Evolutionary conservation across 495 filamentous ascomycete genomes (phyloP).

Genomic region (Aspergillus incahuasiensis): DNA sequence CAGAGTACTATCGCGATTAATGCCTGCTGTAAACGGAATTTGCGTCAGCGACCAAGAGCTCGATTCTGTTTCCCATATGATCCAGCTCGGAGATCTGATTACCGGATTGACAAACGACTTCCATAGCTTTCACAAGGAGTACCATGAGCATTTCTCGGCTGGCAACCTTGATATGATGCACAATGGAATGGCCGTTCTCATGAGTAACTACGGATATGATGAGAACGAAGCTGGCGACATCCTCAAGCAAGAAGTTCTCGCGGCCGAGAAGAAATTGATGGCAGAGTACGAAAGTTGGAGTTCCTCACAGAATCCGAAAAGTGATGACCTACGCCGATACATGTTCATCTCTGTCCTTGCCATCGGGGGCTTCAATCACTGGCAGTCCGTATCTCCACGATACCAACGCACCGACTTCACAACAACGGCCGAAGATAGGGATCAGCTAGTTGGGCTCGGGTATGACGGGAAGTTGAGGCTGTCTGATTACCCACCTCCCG

Average conservation of each 20-base stretch:
- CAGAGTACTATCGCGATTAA: background rate
- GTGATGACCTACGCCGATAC: background rate
- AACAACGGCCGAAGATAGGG: background rate
- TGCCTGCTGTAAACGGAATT: background rate
- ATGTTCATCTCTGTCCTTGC: background rate
- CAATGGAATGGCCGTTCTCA: constrained; percentile 2
- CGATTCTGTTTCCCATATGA: background rate
- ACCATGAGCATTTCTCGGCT: background rate
- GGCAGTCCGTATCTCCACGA: background rate
- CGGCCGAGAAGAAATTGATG: background rate
- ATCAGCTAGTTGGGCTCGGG: background rate
- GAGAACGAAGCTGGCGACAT: background rate
- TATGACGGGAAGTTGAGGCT: background rate
- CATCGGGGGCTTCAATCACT: background rate
- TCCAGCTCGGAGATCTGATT: background rate
- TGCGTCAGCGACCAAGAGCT: background rate
- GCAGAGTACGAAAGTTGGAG: background rate
- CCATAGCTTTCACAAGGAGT: constrained; percentile 7
- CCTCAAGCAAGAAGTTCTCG: constrained; percentile 2
- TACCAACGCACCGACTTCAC: background rate
- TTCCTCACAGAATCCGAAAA: background rate
- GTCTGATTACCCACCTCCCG: background rate
- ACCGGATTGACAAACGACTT: constrained; percentile 1
- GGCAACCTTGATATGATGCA: background rate
- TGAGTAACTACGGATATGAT: constrained; percentile 7